Percentiles rank a stretch among this genome's conserved stretches.
Conservation (phyloP, 208 protist genomes). For the Herpetomonas muscarum region DNA sequence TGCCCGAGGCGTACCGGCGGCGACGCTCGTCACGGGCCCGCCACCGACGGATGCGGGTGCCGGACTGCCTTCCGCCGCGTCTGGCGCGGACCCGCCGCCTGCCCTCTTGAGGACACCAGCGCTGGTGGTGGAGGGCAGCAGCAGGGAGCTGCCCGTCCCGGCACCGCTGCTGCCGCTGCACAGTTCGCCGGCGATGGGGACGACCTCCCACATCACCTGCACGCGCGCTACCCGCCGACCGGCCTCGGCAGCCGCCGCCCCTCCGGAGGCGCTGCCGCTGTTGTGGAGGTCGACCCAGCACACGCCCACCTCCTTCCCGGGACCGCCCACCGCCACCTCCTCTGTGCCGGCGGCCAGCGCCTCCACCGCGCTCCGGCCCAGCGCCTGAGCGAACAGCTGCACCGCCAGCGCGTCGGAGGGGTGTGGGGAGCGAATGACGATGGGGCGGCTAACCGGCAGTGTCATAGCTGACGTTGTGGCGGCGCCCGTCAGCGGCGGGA, state of each 20-base stretch:
- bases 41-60: too few relatives aligned
- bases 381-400: neutral
- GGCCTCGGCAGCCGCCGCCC: neutral
- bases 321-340: conserved; percentile 21
- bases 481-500: conserved; percentile 2
- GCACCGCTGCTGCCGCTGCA: neutral
- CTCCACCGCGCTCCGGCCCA: neutral
- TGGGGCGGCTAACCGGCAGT: neutral
- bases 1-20: too few relatives aligned
- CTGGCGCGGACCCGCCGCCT: too few relatives aligned
- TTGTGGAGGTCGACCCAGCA: conserved; percentile 18
- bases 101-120: too few relatives aligned
- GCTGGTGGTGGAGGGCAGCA: too few relatives aligned
- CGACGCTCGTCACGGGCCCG: too few relatives aligned
- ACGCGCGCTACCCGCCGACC: conserved; percentile 4
- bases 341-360: conserved; percentile 9
- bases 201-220: conserved; percentile 35
- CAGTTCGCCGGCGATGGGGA: neutral
- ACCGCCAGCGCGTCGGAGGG: conserved; percentile 9
- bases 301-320: conserved; percentile 13
- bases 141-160: neutral
- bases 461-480: neutral
- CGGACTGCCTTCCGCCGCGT: too few relatives aligned
- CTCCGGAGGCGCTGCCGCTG: neutral
- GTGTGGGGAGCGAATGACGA: conserved; percentile 20